Base-by-base conservation (phyloP, 2,329 filamentous ascomycete genomes). In the Fusarium guadeloupense region DNA sequence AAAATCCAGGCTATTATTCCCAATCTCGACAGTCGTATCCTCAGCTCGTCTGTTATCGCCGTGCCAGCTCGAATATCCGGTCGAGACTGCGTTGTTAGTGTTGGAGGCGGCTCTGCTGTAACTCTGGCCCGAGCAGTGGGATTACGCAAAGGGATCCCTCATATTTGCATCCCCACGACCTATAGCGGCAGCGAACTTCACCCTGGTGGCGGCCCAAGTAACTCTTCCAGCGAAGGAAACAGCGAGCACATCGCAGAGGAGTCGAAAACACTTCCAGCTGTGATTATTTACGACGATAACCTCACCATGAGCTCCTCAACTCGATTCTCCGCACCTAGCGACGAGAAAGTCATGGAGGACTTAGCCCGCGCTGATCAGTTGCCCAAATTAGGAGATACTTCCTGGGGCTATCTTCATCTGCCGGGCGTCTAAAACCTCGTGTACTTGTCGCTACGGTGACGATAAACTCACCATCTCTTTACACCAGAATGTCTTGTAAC, bases 21-120 rank as follows among this genome's bases (percentile, higher is more conserved):
- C 3, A 74, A 75, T 13, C 64, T 75, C 23, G 63, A 74, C 37
- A 66, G 63, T 7, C 68, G 64, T 28, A 70, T 78, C 17, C 69
- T 77, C 12, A 72, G 75, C 25, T 73, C 76, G 41, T 69, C 71
- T 17, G 70, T 69, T 9, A 57, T 74, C 17, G 48, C 66, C 6
- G 64, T 45, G 4, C 43, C 49, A 4, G 20, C 54, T 9, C 38
- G 69, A 14, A 69, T 75, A 6, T 48, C 69, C 6, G 74, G 73
- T 5, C 81, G 82, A 16, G 87, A 89, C 70, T 80, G 80, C 23
- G 77, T 89, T 33, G 76, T 88, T 38, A 87, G 83, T 34, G 83
- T 89, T 56, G 87, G 87, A 6, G 85, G 86, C 44, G 84, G 85
- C 23, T 86, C 83, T 48, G 87, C 85, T 3, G 84, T 86, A 46